These are phyloP conservation scores for Sarocladiaceae sp. DNA, from an alignment of 2,329 filamentous ascomycete species.

Conservation along the genomic window DNA sequence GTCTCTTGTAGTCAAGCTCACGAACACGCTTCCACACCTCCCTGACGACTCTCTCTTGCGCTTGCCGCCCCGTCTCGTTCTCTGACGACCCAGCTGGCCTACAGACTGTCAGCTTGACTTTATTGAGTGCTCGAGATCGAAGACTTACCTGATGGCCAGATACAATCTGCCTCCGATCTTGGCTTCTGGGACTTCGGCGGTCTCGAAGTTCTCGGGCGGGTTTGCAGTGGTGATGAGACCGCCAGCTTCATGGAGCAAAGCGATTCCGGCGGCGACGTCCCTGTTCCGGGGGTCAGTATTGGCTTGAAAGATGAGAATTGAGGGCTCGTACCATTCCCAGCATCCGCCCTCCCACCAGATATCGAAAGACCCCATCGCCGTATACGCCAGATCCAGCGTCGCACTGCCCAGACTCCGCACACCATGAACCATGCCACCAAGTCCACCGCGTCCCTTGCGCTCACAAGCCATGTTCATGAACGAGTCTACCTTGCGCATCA, in stretches of 20 bases:
- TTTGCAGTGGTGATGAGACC: conserved; percentile 70
- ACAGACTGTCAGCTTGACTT: neutral
- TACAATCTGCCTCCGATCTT: conserved; percentile 63
- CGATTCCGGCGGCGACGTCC: conserved; percentile 73
- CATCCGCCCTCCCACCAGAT: conserved; percentile 81
- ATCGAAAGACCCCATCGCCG: conserved; percentile 68
- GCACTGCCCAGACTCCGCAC: conserved; percentile 66
- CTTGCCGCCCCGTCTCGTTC: conserved; percentile 57
- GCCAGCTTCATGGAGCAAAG: conserved; percentile 66
- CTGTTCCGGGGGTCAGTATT: conserved; percentile 23
- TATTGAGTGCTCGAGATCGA: too few relatives aligned
- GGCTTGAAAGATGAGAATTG: neutral
- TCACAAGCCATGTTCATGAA: conserved; percentile 72
- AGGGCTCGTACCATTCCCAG: conserved; percentile 62
- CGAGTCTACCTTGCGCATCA: conserved; percentile 65
- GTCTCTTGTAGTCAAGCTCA: conserved; percentile 59
- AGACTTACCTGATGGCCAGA: conserved; percentile 55
- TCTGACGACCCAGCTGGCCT: conserved; percentile 58
- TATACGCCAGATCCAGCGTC: conserved; percentile 68
- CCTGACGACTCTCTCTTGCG: conserved; percentile 63
- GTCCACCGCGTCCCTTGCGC: conserved; percentile 52
- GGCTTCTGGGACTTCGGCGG: conserved; percentile 51
- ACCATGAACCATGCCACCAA: conserved; percentile 74
- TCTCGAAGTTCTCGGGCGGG: conserved; percentile 52
- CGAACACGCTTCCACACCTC: conserved; percentile 68